These are phyloP conservation scores for Grammothele lineata DNA, from an alignment of 768 basidiomycete genomes.

Conservation along the genomic window DNA sequence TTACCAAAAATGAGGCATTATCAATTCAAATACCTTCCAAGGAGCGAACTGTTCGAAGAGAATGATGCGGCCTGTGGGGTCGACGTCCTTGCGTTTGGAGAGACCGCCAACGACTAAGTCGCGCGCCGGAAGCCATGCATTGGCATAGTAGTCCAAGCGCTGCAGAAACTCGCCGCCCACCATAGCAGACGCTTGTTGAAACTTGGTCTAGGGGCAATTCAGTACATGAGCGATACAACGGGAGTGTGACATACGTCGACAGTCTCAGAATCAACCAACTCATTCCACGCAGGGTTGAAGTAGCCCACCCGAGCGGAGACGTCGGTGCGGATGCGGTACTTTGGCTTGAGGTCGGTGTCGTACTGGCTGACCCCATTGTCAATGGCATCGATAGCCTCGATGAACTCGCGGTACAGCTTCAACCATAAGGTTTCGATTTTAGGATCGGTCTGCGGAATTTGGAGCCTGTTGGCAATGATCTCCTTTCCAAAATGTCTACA, in stretches of 20 bases:
- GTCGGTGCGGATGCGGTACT: slow-evolving; percentile 78
- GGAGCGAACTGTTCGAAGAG: slow-evolving; percentile 77
- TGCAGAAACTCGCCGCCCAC: slow-evolving; percentile 83
- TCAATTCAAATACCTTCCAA: slow-evolving; percentile 65
- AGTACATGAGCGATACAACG: slow-evolving; percentile 1
- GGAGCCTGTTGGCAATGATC: slow-evolving; percentile 63
- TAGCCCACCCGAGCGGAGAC: slow-evolving; percentile 77
- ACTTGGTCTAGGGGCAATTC: slow-evolving; percentile 49
- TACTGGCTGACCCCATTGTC: slow-evolving; percentile 94
- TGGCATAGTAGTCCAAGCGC: slow-evolving; percentile 75
- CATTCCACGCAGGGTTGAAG: slow-evolving; percentile 93
- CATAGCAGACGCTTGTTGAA: slow-evolving; percentile 73
- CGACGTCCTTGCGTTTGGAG: slow-evolving; percentile 49
- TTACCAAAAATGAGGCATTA: slow-evolving; percentile 4
- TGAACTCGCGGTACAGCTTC: slow-evolving; percentile 93
- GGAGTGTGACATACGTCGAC: slow-evolving; percentile 60
- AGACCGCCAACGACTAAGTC: slow-evolving; percentile 67
- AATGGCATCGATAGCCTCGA: slow-evolving; percentile 91
- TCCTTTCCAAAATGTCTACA: slow-evolving; percentile 84
- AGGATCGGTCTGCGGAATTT: slow-evolving; percentile 48
- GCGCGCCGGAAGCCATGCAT: slow-evolving; percentile 91
- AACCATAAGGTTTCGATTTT: slow-evolving; percentile 77
- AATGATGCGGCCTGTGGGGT: slow-evolving; percentile 70
- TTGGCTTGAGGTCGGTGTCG: slow-evolving; percentile 55
- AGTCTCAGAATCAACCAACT: slow-evolving; percentile 55